Evolutionary conservation across 345 rosid genomes (phyloP), one percentile per base, ranked within the genome.

Genomic region (Zanthoxylum bungeanum): DNA sequence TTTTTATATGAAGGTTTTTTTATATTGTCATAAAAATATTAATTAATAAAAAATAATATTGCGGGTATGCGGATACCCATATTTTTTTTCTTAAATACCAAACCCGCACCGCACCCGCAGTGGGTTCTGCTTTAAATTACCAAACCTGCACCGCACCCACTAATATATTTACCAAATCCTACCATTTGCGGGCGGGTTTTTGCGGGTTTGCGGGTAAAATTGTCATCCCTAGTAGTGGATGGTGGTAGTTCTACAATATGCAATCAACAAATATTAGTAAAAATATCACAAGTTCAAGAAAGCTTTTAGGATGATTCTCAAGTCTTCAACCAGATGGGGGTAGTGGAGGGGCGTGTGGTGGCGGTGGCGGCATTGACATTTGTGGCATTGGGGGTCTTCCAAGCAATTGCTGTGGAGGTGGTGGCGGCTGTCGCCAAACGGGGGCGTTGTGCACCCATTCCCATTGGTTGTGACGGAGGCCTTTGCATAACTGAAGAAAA

Each of bases 381-480:
- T 87, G 92, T n/a, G 69, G 84, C 86, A 82, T 89, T 9, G 66
- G 85, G 11, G 79, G 86, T 46, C 85, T 77, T 47, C 88, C 90
- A 9, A 64, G 62, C 74, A 83, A 81, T 49, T 80, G 93, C 69
- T 82, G 97, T 4, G 84, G 84, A 7, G 86, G 97, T 28, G 90
- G 98, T 52, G 91, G 89, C 17, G 81, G 95, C 28, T 85, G 90
- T 76, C 81, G 86, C 73, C 91, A 84, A 5, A 44, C 69, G 34
- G 80, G 93, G 73, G 84, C n/a, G 89, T 28, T 79, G 95, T 27
- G 61, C 77, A 49, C 83, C 88, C 90, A 91, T 87, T 61, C 89
- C 93, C 92, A 91, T 85, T 61, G 79, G 91, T 77, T 82, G 97
- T 25, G 91, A 97, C 0, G 91, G 93, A 17, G 85, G 92, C 63